Evolutionary conservation across 2,329 filamentous ascomycete species (phyloP).

Genomic region (Arthrobotrys musiformis): DNA sequence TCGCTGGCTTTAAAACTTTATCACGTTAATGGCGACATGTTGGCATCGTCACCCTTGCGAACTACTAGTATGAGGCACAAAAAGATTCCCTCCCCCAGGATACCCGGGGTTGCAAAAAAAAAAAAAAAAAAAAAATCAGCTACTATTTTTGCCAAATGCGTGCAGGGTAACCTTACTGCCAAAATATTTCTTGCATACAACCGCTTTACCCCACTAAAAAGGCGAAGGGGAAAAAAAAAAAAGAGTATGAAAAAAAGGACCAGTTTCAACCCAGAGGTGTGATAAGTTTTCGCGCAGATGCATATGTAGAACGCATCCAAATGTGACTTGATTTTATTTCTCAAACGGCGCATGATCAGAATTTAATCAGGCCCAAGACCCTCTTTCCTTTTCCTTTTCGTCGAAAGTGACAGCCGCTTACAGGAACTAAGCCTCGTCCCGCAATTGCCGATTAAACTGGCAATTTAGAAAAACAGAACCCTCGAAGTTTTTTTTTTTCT

Average conservation of each 20-base stretch:
- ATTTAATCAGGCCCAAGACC: neutral
- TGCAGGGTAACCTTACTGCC: slow-evolving; percentile 2
- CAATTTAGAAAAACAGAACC: neutral
- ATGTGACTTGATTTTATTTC: slow-evolving; percentile 47
- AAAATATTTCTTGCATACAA: slow-evolving; percentile 33
- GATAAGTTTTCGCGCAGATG: slow-evolving; percentile 28
- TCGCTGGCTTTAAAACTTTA: neutral
- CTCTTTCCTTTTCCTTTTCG: no score
- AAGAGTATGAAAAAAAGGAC: neutral
- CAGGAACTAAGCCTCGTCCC: slow-evolving; percentile 6
- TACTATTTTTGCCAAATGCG: slow-evolving; percentile 21
- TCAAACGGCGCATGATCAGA: slow-evolving; percentile 48
- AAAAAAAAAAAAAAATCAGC: neutral
- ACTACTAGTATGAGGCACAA: neutral
- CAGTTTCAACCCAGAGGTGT: slow-evolving; percentile 23
- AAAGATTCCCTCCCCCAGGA: neutral
- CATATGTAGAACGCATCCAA: slow-evolving; percentile 47
- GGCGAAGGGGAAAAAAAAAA: neutral
- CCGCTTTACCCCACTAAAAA: slow-evolving; percentile 16
- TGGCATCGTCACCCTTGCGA: slow-evolving; percentile 25
- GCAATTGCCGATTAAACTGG: neutral
- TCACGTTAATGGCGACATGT: slow-evolving; percentile 2
- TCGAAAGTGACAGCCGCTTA: slow-evolving; percentile 6
- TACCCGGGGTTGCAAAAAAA: neutral
- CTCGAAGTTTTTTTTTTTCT: no score